phyloP scores from a whole-genome alignment of 2,329 filamentous ascomycete species.

The Westerdykella ornata region DNA sequence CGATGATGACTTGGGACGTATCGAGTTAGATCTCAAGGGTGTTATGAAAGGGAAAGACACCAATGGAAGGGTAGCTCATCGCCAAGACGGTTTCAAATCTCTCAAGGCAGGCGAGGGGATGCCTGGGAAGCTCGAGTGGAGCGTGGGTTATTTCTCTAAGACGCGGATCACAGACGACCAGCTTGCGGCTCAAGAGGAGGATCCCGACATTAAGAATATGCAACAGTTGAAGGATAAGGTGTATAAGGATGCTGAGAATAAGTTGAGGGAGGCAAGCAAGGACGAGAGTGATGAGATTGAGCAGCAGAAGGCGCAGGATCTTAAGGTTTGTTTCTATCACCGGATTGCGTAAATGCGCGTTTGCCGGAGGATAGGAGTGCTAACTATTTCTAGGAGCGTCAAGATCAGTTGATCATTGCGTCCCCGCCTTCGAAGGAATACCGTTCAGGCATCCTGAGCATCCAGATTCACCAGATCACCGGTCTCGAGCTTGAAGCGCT shows the following conservation, averaged over 20 bases:
- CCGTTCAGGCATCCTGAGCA: conserved; percentile 60
- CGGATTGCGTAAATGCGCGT: too few species aligned
- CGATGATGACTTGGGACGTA: conserved; percentile 67
- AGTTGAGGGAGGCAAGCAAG: conserved; percentile 58
- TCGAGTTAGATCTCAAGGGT: conserved; percentile 60
- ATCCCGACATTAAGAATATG: conserved; percentile 51
- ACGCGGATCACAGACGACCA: conserved; percentile 57
- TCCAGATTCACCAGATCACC: conserved; percentile 68
- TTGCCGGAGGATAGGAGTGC: neutral
- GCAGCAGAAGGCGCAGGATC: conserved; percentile 62
- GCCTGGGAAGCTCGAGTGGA: conserved; percentile 64
- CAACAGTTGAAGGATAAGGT: conserved; percentile 56
- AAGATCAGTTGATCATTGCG: conserved; percentile 60
- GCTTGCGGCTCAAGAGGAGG: conserved; percentile 54
- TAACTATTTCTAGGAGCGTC: conserved; percentile 18
- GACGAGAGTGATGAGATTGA: conserved; percentile 57
- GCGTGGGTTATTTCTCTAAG: conserved; percentile 65
- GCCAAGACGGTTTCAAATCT: conserved; percentile 59
- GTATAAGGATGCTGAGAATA: conserved; percentile 48
- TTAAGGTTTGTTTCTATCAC: conserved; percentile 44
- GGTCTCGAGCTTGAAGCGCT: conserved; percentile 57
- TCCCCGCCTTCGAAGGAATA: conserved; percentile 58
- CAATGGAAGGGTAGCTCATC: conserved; percentile 55
- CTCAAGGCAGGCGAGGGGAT: conserved; percentile 60
- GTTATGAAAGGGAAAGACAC: conserved; percentile 56